Evolutionary conservation across 805 yeast genomes (phyloP), one percentile per base, ranked within the genome.

Genomic region (Kodamaea restingae): DNA sequence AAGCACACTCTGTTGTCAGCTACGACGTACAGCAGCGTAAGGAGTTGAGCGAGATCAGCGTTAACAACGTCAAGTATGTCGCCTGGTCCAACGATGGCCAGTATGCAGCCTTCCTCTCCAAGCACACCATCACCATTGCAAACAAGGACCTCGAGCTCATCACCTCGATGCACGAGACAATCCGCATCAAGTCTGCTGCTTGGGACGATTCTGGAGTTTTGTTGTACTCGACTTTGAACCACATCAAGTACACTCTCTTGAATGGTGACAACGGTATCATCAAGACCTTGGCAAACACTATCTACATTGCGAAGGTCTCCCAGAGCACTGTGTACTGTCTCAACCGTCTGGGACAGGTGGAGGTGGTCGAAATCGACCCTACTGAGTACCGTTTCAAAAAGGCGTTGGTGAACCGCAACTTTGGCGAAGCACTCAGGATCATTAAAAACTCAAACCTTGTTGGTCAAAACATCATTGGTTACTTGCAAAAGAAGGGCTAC

Each of bases 201-300:
- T 93, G 97, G 97, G 98, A 93, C 61, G 96, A 88, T 51, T 71
- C 85, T 35, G 91, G 91, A 38, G 95, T 95, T 22, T 75, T 93
- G 60, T 74, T 93, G 49, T 93, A 91, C 66, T 84, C 97, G 15
- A 93, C 99, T 6, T 73, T 93, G 61, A 91, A 91, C 67, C 99
- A 93, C 62, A 84, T 95, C 66, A 93, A 91, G 67, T 93, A 91
- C 65, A 83, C 91, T 34, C 71, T 93, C 56, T 71, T 91, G 57
- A 93, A 90, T 57, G 98, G 98, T 54, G 98, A 95, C 60, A 79
- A 71, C 52, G 99, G 99, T 55, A 88, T 93, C 36, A 85, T 93
- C 52, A 88, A 87, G 65, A 93, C 98, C 15, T 72, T 91, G 54
- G 93, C 84, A 49, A 84, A 84, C 55, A 90, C 98, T 9, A 65